Evolutionary conservation across 352 stramenopile genomes (phyloP), one percentile per base, ranked within the genome.

Genomic region (Blastocystis sp.): DNA sequence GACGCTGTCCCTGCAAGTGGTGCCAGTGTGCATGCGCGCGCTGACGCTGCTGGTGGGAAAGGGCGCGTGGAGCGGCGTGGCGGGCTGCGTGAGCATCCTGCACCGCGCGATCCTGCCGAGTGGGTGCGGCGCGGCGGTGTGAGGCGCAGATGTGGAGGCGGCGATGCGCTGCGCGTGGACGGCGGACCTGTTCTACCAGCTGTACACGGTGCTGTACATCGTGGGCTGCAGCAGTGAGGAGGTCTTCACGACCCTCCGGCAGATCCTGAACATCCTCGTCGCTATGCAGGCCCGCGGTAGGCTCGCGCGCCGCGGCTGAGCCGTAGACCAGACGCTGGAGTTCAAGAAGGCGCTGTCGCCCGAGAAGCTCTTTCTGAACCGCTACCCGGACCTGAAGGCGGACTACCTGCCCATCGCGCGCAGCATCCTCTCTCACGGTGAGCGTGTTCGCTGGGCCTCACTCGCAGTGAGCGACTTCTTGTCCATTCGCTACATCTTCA

Each of bases 291-390:
- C 59, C 6, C 24, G 24, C 6, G 48, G 48, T 57, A 14, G 6
- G 48, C 14, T 57, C 48, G 6, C 6, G 6, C 14, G 6, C 6
- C 48, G 6, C 48, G 48, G 48, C 48, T 57, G 48, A 57, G 6
- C 48, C 48, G 14, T 14, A 45, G 74, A 84, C 52, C 74, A 28
- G 9, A 84, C 74, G 38, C 60, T 84, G 14, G 74, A 84, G 61
- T 84, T 84, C 60, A 84, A 84, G 54, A 84, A 84, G n/a, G 34
- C 74, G 34, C 74, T 84, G 6, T 59, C 74, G n/a, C 61, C 74
- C n/a, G 74, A 84, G 11, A 61, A 63, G 60, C 54, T 84, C 21
- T 84, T 84, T 21, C 74, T 84, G 19, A 68, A 84, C 40, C 57
- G 60, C 9, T 84, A 84, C 48, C 74, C 74, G 11, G 74, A 84